Conservation (phyloP, 2,329 filamentous ascomycete species). For the Venturia carpophila region DNA sequence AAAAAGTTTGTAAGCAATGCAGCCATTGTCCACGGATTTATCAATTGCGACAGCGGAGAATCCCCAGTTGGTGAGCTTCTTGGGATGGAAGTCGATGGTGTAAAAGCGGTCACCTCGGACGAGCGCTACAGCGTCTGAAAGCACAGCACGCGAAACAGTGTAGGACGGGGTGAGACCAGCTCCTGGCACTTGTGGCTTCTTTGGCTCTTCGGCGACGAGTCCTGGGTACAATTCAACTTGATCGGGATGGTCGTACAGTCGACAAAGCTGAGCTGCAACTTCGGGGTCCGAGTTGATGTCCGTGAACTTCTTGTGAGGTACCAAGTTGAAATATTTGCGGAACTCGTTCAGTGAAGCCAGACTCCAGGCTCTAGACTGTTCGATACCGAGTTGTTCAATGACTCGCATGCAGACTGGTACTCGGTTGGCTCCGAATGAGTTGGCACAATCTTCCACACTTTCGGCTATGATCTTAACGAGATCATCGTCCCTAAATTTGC, state of each 20-base stretch:
- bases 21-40: slow-evolving; percentile 67
- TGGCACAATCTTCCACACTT: slow-evolving; percentile 68
- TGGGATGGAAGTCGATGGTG: slow-evolving; percentile 63
- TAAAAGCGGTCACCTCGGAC: slow-evolving; percentile 74
- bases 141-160: slow-evolving; percentile 66
- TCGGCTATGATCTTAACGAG: slow-evolving; percentile 61
- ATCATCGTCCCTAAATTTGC: slow-evolving; percentile 66
- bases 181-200: slow-evolving; percentile 58
- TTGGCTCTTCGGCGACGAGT: slow-evolving; percentile 66
- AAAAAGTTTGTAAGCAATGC: slow-evolving; percentile 78
- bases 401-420: slow-evolving; percentile 66
- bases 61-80: slow-evolving; percentile 75
- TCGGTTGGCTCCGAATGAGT: slow-evolving; percentile 53
- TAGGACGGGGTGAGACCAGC: slow-evolving; percentile 69
- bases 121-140: slow-evolving; percentile 71
- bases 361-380: slow-evolving; percentile 70
- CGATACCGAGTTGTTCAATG: slow-evolving; percentile 72
- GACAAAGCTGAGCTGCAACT: slow-evolving; percentile 54
- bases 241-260: slow-evolving; percentile 65
- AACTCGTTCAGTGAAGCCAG: slow-evolving; percentile 77
- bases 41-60: slow-evolving; percentile 69
- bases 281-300: slow-evolving; percentile 74
- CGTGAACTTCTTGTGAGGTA: slow-evolving; percentile 68
- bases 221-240: slow-evolving; percentile 76
- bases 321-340: slow-evolving; percentile 70